Evolutionary conservation across 2,329 filamentous ascomycete species (phyloP).

Genomic region (Geosmithia putterillii): DNA sequence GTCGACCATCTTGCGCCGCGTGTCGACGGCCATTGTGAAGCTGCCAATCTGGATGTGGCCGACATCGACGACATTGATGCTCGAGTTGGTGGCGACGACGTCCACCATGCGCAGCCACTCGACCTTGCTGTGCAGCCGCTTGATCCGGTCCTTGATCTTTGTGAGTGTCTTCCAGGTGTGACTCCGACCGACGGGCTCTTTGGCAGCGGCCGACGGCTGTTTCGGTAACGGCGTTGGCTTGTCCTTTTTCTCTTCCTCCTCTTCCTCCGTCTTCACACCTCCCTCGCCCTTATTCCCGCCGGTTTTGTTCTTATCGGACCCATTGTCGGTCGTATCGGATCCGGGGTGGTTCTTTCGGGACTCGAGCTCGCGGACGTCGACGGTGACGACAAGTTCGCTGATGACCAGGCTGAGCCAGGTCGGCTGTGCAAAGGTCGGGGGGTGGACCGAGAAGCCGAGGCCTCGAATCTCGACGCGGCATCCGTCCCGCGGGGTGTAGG

Average conservation of each 20-base stretch:
- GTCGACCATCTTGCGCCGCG: conserved; percentile 81
- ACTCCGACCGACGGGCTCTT: conserved; percentile 32
- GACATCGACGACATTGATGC: conserved; percentile 64
- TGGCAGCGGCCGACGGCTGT: background rate
- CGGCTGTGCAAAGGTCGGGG: conserved; percentile 91
- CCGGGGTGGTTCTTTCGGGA: conserved; percentile 26
- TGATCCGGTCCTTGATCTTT: conserved; percentile 71
- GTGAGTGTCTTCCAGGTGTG: conserved; percentile 74
- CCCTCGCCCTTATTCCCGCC: conserved; percentile 7
- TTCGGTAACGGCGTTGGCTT: conserved; percentile 13
- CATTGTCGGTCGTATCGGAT: conserved; percentile 7
- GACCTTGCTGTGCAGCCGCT: conserved; percentile 74
- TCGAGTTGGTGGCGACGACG: conserved; percentile 70
- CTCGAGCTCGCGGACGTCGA: conserved; percentile 61
- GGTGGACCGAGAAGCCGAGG: conserved; percentile 76
- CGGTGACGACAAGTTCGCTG: conserved; percentile 70
- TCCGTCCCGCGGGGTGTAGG: conserved; percentile 82
- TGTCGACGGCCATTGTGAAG: conserved; percentile 80
- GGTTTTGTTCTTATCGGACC: conserved; percentile 11
- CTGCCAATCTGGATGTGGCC: conserved; percentile 77
- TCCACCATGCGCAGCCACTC: conserved; percentile 85
- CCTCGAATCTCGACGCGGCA: conserved; percentile 81
- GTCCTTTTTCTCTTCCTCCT: conserved; percentile 7
- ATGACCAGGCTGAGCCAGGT: conserved; percentile 91
- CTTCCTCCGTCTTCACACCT: conserved; percentile 13